Evolutionary conservation across 2,329 filamentous ascomycete species (phyloP), one percentile per base, ranked within the genome.

Genomic region (Claviceps digitariae): DNA sequence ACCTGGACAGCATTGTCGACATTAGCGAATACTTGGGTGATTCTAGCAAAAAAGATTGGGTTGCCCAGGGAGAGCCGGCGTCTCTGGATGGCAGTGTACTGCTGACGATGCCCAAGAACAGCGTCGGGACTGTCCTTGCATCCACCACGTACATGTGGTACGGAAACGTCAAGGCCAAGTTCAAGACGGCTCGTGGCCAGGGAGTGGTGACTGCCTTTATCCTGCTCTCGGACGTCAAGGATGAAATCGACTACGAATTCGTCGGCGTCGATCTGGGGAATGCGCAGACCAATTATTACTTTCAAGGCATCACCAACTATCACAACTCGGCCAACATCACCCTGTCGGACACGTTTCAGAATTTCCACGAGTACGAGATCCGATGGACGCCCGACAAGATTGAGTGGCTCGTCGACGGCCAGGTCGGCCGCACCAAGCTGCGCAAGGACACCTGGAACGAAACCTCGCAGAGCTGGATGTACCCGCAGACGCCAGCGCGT

Each of bases 161-260:
- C 69, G 93, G 93, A 65, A 95, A 87, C 69, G 84, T 95, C 63
- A 86, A 85, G 67, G 89, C 88, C 52, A 86, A 74, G 54, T 75
- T 97, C 68, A 93, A 89, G 76, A 91, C 90, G 0, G 86, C 84
- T 58, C 83, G 87, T 63, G 90, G 90, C 54, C 72, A 76, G 47
- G 93, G 93, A 76, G 93, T 98, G 23, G 86, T 98, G n/a, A 94
- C 90, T 2, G 91, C 90, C 31, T 98, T 98, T 67, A 98, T 98
- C 67, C 75, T 97, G 64, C 82, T 96, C 69, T 90, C 87, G 38
- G 91, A 97, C 64, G 86, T 94, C 64, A 95, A 96, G 77, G 93
- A 98, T 65, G 93, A 98, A 71, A 95, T 98, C 63, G 93, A 98
- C 72, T 97, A 89, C 67, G 93, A 98, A 69, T 97, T 86, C 67